Evolutionary conservation across 192 early-diverging fungal species (phyloP), one percentile per base, ranked within the genome.

Genomic region (Backusella macrospora): DNA sequence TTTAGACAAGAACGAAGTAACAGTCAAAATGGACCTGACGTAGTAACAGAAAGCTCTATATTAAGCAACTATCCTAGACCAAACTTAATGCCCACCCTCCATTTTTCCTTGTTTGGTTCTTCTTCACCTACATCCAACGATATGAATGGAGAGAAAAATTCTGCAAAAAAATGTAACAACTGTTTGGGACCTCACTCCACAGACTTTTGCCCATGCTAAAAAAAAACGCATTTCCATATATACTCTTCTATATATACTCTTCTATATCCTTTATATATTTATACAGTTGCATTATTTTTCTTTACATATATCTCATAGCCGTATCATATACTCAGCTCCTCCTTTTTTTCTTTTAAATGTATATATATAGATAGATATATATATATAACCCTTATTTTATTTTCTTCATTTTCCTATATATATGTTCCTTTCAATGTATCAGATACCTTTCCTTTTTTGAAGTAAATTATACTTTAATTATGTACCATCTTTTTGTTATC

Each of bases 161-260:
- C 52, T 37, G 42, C 64, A 66, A 72, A 48, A 23, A 73, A 74
- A 34, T 82, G 80, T 66, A 47, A 37, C 34, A 77, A 76, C 47
- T 82, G 80, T 48, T 62, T 77, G 73, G 80, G 80, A 34, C 80
- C 80, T 67, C 80, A 82, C 40, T 65, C 73, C 34, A 76, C 80
- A 38, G 74, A 78, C 43, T 82, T 78, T 47, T 82, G 80, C 52
- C 80, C 80, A 46, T 82, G 80, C 39, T 82, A 68, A 71, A 55
- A 55, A 21, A 49, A 16, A 49, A 49, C 49, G 0, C 52, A 26
- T 23, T 12, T 26, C n/a, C 52, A 26, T 59, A 59, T 10, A 34
- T 34, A 34, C 2, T 1, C 2, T 34, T 2, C 2, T 34, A 0
- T 34, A 34, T 34, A 34, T 34, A 34, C 2, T 1, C 12, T 18